Evolutionary conservation across 345 rosid species (phyloP).

Genomic region (thale cress (Arabidopsis thaliana)): TAIR10.1 NC_003074.8:20514501-20515000

Average conservation of each 20-base stretch:
- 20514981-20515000: constrained; percentile 63
- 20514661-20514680: constrained; percentile 93
- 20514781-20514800: constrained; percentile 97
- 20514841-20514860: constrained; percentile 92
- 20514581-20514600: constrained; percentile 87
- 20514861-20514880: constrained; percentile 95
- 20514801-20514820: constrained; percentile 84
- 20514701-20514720: constrained; percentile 53
- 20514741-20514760: background rate
- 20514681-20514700: constrained; percentile 83
- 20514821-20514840: constrained; percentile 69
- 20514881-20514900: constrained; percentile 3
- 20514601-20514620: constrained; percentile 72
- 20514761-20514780: constrained; percentile 39
- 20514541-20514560: background rate
- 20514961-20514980: constrained; percentile 64
- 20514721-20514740: constrained; percentile 7
- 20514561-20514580: constrained; percentile 46
- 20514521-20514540: constrained; percentile 12
- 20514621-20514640: constrained; percentile 69
- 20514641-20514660: constrained; percentile 94
- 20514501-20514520: constrained; percentile 73
- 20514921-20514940: constrained; percentile 64
- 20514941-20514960: constrained; percentile 54
- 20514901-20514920: background rate